A percentile compares a stretch with the other conserved stretches of the same genome.
phyloP scores from a whole-genome alignment of 768 basidiomycete genomes.

The Tulasnella sp. region DNA sequence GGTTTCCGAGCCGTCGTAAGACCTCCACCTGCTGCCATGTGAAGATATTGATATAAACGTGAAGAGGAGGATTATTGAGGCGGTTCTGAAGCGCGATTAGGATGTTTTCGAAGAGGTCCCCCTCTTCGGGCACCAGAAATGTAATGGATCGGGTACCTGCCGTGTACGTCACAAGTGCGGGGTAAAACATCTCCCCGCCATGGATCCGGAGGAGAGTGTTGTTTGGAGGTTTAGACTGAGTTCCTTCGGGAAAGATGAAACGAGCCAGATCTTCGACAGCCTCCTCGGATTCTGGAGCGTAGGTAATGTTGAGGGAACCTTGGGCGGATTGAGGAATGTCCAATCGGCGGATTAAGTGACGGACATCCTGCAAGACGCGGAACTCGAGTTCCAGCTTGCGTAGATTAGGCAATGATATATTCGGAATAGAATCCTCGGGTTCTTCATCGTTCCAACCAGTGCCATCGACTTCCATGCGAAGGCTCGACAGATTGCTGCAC shows the following conservation, averaged over 20 bases:
- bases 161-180: background rate
- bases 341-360: background rate
- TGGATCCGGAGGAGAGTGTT: background rate
- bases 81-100: background rate
- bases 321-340: background rate
- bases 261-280: background rate
- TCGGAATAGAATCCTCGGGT: background rate
- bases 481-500: background rate
- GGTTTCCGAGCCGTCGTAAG: background rate
- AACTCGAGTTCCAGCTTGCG: background rate
- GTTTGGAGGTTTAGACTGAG: background rate
- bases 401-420: background rate
- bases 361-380: background rate
- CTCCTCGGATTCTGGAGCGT: background rate
- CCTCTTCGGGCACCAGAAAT: background rate
- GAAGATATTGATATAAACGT: background rate
- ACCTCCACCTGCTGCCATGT: background rate
- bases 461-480: background rate
- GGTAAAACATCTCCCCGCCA: no score
- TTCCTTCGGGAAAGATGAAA: background rate
- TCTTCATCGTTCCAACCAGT: background rate
- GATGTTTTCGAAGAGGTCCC: background rate
- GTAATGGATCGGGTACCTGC: background rate
- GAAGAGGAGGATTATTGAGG: background rate
- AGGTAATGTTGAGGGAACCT: background rate